These are phyloP conservation scores for Thymus quinquecostatus DNA, from an alignment of 257 asterid genomes.

Conservation along the genomic window DNA sequence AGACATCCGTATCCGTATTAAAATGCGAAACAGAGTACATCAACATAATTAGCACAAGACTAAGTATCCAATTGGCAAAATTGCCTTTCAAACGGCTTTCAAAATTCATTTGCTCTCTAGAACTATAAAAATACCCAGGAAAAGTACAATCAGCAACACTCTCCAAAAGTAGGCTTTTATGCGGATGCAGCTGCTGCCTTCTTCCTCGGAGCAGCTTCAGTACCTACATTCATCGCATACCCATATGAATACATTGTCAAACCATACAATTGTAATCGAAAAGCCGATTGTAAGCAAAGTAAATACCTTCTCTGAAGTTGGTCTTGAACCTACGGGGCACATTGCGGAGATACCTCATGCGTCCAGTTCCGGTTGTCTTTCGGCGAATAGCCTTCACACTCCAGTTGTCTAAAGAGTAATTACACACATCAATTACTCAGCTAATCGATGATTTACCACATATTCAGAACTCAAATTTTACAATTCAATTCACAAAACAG, in stretches of 20 bases:
- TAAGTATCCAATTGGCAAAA: conserved; percentile 28
- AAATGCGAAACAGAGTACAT: conserved; percentile 36
- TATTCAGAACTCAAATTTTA: background rate
- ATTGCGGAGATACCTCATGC: conserved; percentile 76
- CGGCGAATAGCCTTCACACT: conserved; percentile 74
- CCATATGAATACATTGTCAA: background rate
- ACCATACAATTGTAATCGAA: background rate
- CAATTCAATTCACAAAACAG: background rate
- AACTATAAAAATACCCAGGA: conserved; percentile 30
- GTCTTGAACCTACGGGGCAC: conserved; percentile 80
- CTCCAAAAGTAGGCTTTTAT: conserved; percentile 36
- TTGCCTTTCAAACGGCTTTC: conserved; percentile 33
- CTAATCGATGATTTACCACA: background rate
- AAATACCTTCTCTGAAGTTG: conserved; percentile 69
- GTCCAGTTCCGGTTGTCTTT: conserved; percentile 77
- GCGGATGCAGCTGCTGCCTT: conserved; percentile 69
- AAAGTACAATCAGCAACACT: conserved; percentile 32
- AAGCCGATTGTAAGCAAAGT: background rate
- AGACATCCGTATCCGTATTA: conserved; percentile 26
- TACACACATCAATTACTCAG: background rate
- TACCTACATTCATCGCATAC: conserved; percentile 43
- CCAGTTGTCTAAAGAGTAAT: conserved; percentile 57
- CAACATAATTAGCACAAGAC: conserved; percentile 30
- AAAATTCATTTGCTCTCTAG: conserved; percentile 39
- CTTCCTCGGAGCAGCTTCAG: conserved; percentile 96